Conservation (phyloP, 305 asterid genomes). For the Fraxinus baroniana region DNA sequence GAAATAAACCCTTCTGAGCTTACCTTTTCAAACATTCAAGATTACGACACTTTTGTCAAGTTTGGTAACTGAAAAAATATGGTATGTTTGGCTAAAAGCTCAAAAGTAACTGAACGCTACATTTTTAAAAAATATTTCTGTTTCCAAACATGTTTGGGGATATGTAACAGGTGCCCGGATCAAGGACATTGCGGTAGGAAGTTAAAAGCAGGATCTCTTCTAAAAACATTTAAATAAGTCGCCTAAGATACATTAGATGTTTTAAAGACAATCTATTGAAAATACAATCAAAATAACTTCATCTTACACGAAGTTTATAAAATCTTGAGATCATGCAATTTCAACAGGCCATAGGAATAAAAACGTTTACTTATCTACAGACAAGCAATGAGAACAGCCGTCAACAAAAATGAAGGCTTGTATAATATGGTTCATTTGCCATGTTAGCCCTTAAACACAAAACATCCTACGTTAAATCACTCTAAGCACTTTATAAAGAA, state of each 20-base stretch:
- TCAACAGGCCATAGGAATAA: background rate
- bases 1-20: background rate
- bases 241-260: background rate
- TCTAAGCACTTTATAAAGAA: background rate
- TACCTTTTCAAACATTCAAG: background rate
- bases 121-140: background rate
- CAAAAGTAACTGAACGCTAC: background rate
- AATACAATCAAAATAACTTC: background rate
- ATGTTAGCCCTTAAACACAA: background rate
- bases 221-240: background rate
- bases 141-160: background rate
- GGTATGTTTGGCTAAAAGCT: background rate
- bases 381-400: background rate
- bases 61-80: background rate
- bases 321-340: background rate
- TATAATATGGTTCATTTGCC: background rate
- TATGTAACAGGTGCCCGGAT: background rate
- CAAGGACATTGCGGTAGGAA: background rate
- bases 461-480: background rate
- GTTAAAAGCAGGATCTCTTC: slow-evolving; percentile 5
- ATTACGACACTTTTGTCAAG: background rate
- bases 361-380: too few relatives aligned
- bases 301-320: background rate
- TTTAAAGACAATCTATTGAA: background rate
- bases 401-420: background rate